A percentile compares a stretch with the other conserved stretches of the same genome.
Evolutionary conservation across 192 early-diverging fungal species (phyloP).

Genomic region (Backusella liffmaniae): DNA sequence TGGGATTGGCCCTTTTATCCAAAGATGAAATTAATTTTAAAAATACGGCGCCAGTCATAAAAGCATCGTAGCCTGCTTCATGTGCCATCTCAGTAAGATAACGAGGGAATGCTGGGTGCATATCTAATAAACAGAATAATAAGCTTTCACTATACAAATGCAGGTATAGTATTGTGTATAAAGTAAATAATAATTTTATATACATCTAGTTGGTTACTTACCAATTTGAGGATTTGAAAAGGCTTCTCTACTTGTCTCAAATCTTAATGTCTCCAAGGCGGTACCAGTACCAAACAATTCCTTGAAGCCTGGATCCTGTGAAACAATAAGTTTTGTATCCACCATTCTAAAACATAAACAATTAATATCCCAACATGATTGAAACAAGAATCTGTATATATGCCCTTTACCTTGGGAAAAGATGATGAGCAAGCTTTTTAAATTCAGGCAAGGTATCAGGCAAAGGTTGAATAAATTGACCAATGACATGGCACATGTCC

Average conservation of each 20-base stretch:
- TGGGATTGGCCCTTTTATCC: neutral
- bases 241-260: constrained; percentile 22
- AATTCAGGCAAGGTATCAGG: constrained; percentile 66
- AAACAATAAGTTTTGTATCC: constrained; percentile 75
- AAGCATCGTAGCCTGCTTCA: constrained; percentile 95
- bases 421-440: constrained; percentile 56
- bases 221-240: constrained; percentile 44
- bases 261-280: constrained; percentile 25
- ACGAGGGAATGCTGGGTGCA: constrained; percentile 23
- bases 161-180: constrained; percentile 23
- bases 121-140: constrained; percentile 20
- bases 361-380: neutral
- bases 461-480: constrained; percentile 72
- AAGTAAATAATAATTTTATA: constrained; percentile 4
- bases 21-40: constrained; percentile 57
- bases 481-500: constrained; percentile 76
- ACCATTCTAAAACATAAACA: constrained; percentile 53
- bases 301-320: constrained; percentile 21
- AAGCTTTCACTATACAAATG: neutral
- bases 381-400: neutral
- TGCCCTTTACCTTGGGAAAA: constrained; percentile 62
- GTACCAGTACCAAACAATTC: constrained; percentile 6
- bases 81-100: constrained; percentile 59
- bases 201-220: constrained; percentile 28
- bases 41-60: constrained; percentile 82